phyloP scores from a whole-genome alignment of 2,329 filamentous ascomycete species.

The Metarhizium brunneum region DNA sequence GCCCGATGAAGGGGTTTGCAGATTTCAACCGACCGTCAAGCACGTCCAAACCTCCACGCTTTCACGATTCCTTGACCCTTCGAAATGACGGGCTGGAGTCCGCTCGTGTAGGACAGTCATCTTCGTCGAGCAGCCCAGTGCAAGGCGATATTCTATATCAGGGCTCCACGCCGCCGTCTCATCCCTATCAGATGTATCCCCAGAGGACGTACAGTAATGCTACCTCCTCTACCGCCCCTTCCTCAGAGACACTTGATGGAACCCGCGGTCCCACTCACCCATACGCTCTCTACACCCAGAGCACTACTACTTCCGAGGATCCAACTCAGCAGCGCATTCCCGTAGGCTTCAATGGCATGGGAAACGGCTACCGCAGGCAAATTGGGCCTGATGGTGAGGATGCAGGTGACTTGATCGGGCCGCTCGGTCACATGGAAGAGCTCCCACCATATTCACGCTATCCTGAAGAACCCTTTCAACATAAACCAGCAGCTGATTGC shows the following conservation, averaged over 20 bases:
- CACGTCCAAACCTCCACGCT: slow-evolving; percentile 42
- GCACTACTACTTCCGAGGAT: slow-evolving; percentile 50
- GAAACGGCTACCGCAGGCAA: slow-evolving; percentile 59
- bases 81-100: slow-evolving; percentile 38
- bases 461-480: slow-evolving; percentile 60
- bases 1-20: slow-evolving; percentile 14
- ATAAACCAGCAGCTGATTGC: slow-evolving; percentile 18
- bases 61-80: slow-evolving; percentile 40
- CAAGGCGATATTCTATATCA: slow-evolving; percentile 55
- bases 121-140: slow-evolving; percentile 12
- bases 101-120: slow-evolving; percentile 3
- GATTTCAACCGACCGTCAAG: slow-evolving; percentile 39
- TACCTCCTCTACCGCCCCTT: slow-evolving; percentile 56
- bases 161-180: slow-evolving; percentile 64
- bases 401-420: slow-evolving; percentile 75
- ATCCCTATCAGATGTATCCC: slow-evolving; percentile 78
- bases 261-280: slow-evolving; percentile 68
- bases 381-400: slow-evolving; percentile 78
- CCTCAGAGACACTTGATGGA: slow-evolving; percentile 42
- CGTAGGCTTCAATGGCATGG: slow-evolving; percentile 65
- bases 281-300: slow-evolving; percentile 80
- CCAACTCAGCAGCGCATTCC: slow-evolving; percentile 39
- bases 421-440: slow-evolving; percentile 82
- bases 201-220: slow-evolving; percentile 62
- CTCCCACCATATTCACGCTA: slow-evolving; percentile 87